A percentile compares a stretch with the other conserved stretches of the same genome.
Evolutionary conservation across 768 basidiomycete species (phyloP).

Genomic region (Mrakia gelida): DNA sequence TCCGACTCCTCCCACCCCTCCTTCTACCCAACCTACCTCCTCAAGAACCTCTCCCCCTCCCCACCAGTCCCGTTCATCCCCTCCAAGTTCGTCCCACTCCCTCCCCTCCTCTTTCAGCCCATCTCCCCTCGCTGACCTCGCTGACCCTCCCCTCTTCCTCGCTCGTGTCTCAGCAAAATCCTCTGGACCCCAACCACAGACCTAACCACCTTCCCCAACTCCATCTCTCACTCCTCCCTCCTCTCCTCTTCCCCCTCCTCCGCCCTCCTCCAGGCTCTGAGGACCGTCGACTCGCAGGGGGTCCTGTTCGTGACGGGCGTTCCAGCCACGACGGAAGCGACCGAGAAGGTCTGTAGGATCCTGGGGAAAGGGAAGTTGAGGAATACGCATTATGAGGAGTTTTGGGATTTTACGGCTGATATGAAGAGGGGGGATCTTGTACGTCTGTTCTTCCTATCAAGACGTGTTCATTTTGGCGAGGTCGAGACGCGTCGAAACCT

Average conservation of each 20-base stretch:
- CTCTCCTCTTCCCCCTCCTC: neutral
- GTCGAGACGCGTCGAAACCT: neutral
- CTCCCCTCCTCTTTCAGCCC: neutral
- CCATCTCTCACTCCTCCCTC: neutral
- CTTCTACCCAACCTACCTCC: neutral
- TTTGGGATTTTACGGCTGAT: slow-evolving; percentile 96
- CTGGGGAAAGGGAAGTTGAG: slow-evolving; percentile 63
- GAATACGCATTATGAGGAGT: slow-evolving; percentile 62
- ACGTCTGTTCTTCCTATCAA: too few species aligned
- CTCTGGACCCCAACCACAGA: slow-evolving; percentile 15
- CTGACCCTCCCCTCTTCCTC: neutral
- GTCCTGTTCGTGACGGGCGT: slow-evolving; percentile 65
- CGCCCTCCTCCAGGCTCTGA: neutral
- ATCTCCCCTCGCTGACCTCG: neutral
- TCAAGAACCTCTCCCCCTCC: neutral
- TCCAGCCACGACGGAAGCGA: slow-evolving; percentile 73
- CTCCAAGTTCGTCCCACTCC: neutral
- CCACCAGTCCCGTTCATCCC: neutral
- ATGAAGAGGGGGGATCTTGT: slow-evolving; percentile 88
- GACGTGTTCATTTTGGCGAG: too few species aligned
- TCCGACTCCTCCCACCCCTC: neutral
- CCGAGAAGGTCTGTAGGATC: slow-evolving; percentile 67
- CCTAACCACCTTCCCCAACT: neutral
- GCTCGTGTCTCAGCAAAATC: slow-evolving; percentile 6
- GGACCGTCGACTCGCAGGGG: slow-evolving; percentile 19